Evolutionary conservation across 768 basidiomycete species (phyloP), one percentile per base, ranked within the genome.

Genomic region (Suillus bovinus): DNA sequence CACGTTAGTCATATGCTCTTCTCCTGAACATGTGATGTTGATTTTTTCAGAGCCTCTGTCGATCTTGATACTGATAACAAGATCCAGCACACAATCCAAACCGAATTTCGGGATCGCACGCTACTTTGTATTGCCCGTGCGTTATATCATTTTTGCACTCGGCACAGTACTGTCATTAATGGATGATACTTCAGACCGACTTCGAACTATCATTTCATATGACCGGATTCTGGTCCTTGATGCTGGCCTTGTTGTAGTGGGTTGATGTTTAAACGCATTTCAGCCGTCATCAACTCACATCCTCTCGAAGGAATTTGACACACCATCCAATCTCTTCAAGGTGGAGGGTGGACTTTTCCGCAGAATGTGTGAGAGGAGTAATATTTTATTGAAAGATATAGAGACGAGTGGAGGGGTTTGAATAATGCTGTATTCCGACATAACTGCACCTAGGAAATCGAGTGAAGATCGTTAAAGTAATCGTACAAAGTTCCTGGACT

Each of bases 221-320:
- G 89, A 93, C 71, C 77, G 85, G 27, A 86, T 91, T 52, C 76
- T 89, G 44, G 89, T 91, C 8, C 80, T 91, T 66, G 84, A 87
- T 62, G 80, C 81, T 24, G 89, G 90, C 1, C 75, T 74, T 10
- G 83, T 91, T 44, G 79, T 77, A 34, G 83, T 84, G 42, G 74
- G 82, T 38, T 8, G 14, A 16, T 52, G 20, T 29, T 50, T 47
- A 20, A 41, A 13, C 46, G 1, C 29, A 1, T 42, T 27, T 38
- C 20, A 33, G 9, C 41, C 0, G 5, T 39, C 41, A 24, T 31
- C 11, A 44, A 29, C 41, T 42, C 27, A 41, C 49, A 24, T 24
- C 29, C 14, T n/a, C 55, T 39, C 5, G 24, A 49, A 82, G 80
- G 86, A 87, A 76, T 84, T 85, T 65, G 85, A 86, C 64, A 82